Base-by-base conservation (phyloP, 2,329 filamentous ascomycete genomes). In the Aspergillus proliferans region DNA sequence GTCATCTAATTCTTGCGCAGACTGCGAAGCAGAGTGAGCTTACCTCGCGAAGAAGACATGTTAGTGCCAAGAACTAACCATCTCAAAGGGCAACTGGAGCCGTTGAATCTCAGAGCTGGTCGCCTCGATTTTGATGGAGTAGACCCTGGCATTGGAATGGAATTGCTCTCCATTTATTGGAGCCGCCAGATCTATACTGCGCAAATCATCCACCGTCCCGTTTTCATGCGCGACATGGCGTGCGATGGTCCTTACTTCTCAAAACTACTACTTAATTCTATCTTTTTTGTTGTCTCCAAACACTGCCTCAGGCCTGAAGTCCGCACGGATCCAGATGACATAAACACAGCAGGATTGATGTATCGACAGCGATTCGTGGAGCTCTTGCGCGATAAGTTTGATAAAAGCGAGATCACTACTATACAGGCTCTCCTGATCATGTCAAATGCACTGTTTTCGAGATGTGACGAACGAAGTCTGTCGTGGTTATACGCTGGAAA, bases 61-160 rank as follows among this genome's bases (percentile, higher is more conserved):
- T 38, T n/a, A 46, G 18, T 21, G 44, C 18, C 9, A 43, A 28
- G 18, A 42, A 26, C 7, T 19, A 42, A 2, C 45, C 41, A 38
- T 46, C 28, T 8, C n/a, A 46, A 30, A 64, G 62, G 76, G 55
- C 78, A 81, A 49, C 61, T 79, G 8, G 78, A 81, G 48, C 66
- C 68, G 0, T 62, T 79, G 47, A 74, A 80, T 52, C 67, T 74
- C 36, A 63, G 70, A 1, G 64, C 68, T 3, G 70, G 69, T 1
- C 72, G 70, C 45, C 71, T 80, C 2, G 77, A 82, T 56, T 80
- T 82, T 58, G 78, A 82, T 55, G 78, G 76, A 1, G 68, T 81
- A 1, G 73, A 78, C 40, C 72, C 77, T 0, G 73, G 78, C 14
- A 57, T 80, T 2, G 77, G 71, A 7, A 74, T 78, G 66, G 75